Evolutionary conservation across 1,284 basidiomycete genomes (phyloP).

Genomic region (Ganoderma meredithae): DNA sequence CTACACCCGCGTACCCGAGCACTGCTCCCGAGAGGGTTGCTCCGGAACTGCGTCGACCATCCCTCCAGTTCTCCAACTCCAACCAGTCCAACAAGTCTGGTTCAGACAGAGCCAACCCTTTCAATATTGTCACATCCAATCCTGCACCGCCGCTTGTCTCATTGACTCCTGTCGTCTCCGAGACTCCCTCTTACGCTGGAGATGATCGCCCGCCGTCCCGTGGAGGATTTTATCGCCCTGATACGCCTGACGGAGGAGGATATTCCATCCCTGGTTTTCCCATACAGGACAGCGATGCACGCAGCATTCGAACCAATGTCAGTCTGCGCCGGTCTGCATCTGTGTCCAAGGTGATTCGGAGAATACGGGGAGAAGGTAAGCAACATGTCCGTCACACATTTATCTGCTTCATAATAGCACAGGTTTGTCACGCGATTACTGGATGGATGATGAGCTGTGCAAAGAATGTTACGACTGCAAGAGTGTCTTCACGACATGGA

Average conservation of each 20-base stretch:
- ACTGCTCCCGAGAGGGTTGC: slow-evolving; percentile 39
- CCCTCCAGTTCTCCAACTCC: slow-evolving; percentile 55
- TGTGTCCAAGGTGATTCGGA: slow-evolving; percentile 88
- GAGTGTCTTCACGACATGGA: slow-evolving; percentile 90
- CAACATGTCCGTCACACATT: slow-evolving; percentile 9
- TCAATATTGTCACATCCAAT: slow-evolving; percentile 59
- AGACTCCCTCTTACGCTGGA: slow-evolving; percentile 68
- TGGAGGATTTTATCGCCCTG: slow-evolving; percentile 55
- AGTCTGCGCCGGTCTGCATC: slow-evolving; percentile 80
- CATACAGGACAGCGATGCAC: slow-evolving; percentile 78
- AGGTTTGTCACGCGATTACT: slow-evolving; percentile 90
- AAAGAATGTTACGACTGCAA: slow-evolving; percentile 97
- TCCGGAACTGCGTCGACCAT: slow-evolving; percentile 63
- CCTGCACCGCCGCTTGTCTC: slow-evolving; percentile 82
- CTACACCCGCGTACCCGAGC: slow-evolving; percentile 38
- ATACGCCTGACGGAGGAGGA: slow-evolving; percentile 65
- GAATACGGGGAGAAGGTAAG: slow-evolving; percentile 85
- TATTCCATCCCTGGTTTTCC: slow-evolving; percentile 87
- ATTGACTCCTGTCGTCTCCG: slow-evolving; percentile 81
- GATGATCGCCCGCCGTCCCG: slow-evolving; percentile 71
- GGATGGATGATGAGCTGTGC: slow-evolving; percentile 97
- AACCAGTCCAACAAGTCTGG: slow-evolving; percentile 54
- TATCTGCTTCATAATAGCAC: slow-evolving; percentile 14
- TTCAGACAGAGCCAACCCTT: slow-evolving; percentile 63
- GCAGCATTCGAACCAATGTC: slow-evolving; percentile 76